phyloP scores from a whole-genome alignment of 1,284 basidiomycete species.

The Leucoagaricus sp. region DNA sequence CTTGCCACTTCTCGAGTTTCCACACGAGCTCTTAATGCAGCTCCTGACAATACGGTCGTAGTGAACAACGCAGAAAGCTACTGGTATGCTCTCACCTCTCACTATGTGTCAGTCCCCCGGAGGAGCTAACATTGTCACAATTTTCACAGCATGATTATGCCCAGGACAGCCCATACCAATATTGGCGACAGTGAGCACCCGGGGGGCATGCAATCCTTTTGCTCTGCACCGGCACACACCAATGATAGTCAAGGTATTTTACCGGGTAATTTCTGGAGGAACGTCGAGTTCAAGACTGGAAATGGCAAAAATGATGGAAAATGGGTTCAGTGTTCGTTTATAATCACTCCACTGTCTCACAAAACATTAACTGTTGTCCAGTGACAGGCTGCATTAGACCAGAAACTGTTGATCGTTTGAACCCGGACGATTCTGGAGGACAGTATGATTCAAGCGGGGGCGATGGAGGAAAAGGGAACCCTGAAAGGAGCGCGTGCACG shows the following conservation, averaged over 20 bases:
- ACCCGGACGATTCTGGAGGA: conserved; percentile 45
- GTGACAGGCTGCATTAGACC: conserved; percentile 51
- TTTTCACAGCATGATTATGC: conserved; percentile 42
- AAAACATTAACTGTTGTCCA: conserved; percentile 17
- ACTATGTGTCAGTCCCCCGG: neutral
- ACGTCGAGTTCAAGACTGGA: conserved; percentile 43
- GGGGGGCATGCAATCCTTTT: conserved; percentile 50
- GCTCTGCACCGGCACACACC: conserved; percentile 39
- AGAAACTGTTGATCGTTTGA: conserved; percentile 37
- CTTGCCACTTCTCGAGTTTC: conserved; percentile 23
- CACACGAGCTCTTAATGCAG: too few relatives aligned
- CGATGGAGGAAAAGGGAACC: conserved; percentile 43
- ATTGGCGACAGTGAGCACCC: conserved; percentile 52
- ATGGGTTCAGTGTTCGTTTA: conserved; percentile 41
- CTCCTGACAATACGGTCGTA: conserved; percentile 46
- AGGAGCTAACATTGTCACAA: neutral
- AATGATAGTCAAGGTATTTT: conserved; percentile 41
- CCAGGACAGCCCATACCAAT: conserved; percentile 44
- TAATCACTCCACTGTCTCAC: too few relatives aligned
- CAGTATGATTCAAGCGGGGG: conserved; percentile 57
- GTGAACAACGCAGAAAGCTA: conserved; percentile 39
- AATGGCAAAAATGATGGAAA: conserved; percentile 36
- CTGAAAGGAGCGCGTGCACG: conserved; percentile 44
- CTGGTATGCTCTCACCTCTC: conserved; percentile 35
- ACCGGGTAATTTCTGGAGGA: conserved; percentile 45